A percentile compares a stretch with the other conserved stretches of the same genome.
These are phyloP conservation scores for Phascolomyces articulosus DNA, from an alignment of 371 early-diverging fungal genomes.

Conservation along the genomic window DNA sequence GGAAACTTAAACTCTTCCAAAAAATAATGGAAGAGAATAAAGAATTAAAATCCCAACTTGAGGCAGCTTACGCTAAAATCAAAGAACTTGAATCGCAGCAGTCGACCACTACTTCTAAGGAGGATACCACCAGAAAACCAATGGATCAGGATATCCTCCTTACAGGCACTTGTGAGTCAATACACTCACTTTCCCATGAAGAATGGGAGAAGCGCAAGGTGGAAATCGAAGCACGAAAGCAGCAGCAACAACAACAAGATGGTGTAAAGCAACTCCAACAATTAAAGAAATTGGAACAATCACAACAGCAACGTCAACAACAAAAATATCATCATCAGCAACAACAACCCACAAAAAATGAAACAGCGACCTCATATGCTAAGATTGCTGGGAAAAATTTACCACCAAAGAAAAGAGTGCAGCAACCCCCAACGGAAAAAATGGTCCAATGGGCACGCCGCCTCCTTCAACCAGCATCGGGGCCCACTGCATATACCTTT, in stretches of 20 bases:
- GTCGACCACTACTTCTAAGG: no score
- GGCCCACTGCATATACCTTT: slow-evolving; percentile 1
- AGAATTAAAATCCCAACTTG: no score
- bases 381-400: not conserved
- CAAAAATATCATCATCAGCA: no score
- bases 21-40: no score
- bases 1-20: no score
- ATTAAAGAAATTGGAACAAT: not conserved
- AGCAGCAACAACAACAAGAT: not conserved
- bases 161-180: not conserved
- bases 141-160: not conserved
- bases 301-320: not conserved
- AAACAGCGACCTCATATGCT: not conserved
- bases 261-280: not conserved
- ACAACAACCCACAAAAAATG: no score
- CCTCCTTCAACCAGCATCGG: not conserved
- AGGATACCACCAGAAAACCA: not conserved
- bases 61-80: no score
- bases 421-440: not conserved
- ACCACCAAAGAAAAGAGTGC: not conserved
- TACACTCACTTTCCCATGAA: not conserved
- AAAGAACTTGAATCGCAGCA: no score
- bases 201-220: not conserved
- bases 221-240: not conserved
- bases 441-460: not conserved